phyloP scores from a whole-genome alignment of 177 flowering plant genomes.

The Vitis hybrid region DNA sequence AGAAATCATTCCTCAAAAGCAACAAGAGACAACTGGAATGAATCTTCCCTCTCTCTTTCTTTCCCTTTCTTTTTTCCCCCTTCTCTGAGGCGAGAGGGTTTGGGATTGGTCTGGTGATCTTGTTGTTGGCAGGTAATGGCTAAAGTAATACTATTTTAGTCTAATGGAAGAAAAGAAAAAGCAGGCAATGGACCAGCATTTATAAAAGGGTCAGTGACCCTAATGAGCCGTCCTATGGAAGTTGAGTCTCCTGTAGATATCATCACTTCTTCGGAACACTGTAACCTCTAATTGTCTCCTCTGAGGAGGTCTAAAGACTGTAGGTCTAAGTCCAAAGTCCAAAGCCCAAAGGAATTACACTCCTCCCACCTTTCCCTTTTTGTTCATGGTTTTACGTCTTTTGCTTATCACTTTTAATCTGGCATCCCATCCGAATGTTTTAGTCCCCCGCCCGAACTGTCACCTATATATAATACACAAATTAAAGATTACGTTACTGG shows the following conservation, averaged over 20 bases:
- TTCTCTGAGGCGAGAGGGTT: neutral
- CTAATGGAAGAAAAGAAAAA: constrained; percentile 1
- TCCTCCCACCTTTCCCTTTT: no score
- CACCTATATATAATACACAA: no score
- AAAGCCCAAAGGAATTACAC: no score
- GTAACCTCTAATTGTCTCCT: constrained; percentile 48
- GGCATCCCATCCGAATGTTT: no score
- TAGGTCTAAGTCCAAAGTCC: neutral
- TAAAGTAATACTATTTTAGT: constrained; percentile 17
- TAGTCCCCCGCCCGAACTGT: no score
- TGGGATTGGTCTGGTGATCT: constrained; percentile 29
- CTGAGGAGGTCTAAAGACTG: constrained; percentile 16
- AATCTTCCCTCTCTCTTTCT: constrained; percentile 19
- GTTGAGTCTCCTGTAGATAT: constrained; percentile 28
- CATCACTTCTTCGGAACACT: constrained; percentile 18
- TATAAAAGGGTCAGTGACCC: constrained; percentile 14
- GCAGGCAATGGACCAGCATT: constrained; percentile 17
- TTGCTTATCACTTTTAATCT: no score
- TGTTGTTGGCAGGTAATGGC: constrained; percentile 19
- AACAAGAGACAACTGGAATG: constrained; percentile 45
- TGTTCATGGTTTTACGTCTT: no score
- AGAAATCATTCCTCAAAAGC: constrained; percentile 39
- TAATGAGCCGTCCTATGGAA: constrained; percentile 30
- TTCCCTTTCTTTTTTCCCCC: neutral
- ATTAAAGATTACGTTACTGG: no score